Percentiles rank a stretch among this genome's conserved stretches.
Evolutionary conservation across 2,329 filamentous ascomycete genomes (phyloP).

Genomic region (Diaporthe longicolla): DNA sequence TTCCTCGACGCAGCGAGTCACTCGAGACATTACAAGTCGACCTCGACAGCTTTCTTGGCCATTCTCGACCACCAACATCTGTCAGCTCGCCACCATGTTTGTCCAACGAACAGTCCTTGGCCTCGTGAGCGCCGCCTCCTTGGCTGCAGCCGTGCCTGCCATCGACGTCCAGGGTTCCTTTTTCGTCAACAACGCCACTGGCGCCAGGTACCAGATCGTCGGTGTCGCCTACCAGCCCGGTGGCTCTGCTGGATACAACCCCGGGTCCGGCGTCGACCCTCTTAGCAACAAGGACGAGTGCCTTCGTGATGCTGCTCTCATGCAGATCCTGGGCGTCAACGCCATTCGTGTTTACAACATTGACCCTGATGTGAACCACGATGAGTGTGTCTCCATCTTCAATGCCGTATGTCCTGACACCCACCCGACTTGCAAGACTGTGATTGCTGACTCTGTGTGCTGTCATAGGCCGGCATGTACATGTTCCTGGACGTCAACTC

Average conservation of each 20-base stretch:
- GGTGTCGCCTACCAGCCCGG: constrained; percentile 80
- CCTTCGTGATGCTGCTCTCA: constrained; percentile 74
- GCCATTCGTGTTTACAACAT: constrained; percentile 80
- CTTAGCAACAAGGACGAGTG: constrained; percentile 71
- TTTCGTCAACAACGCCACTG: constrained; percentile 72
- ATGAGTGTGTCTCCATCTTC: constrained; percentile 77
- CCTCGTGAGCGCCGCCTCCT: constrained; percentile 57
- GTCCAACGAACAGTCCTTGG: constrained; percentile 26
- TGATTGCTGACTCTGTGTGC: constrained; percentile 2
- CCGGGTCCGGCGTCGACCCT: constrained; percentile 67
- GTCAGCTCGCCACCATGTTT: constrained; percentile 28
- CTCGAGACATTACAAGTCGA: background rate
- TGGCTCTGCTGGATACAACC: constrained; percentile 74
- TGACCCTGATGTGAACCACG: constrained; percentile 75
- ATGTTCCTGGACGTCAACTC: constrained; percentile 80
- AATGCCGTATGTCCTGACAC: constrained; percentile 63
- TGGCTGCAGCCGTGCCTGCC: constrained; percentile 69
- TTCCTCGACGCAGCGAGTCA: background rate
- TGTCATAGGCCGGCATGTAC: constrained; percentile 73
- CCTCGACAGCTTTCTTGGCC: constrained; percentile 4
- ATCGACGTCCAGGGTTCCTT: constrained; percentile 70
- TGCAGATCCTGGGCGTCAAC: constrained; percentile 76
- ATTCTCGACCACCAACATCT: background rate
- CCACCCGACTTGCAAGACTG: background rate
- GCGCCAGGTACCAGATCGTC: constrained; percentile 75